phyloP scores from a whole-genome alignment of 805 yeast genomes.

The Kodamaea leandrae region DNA sequence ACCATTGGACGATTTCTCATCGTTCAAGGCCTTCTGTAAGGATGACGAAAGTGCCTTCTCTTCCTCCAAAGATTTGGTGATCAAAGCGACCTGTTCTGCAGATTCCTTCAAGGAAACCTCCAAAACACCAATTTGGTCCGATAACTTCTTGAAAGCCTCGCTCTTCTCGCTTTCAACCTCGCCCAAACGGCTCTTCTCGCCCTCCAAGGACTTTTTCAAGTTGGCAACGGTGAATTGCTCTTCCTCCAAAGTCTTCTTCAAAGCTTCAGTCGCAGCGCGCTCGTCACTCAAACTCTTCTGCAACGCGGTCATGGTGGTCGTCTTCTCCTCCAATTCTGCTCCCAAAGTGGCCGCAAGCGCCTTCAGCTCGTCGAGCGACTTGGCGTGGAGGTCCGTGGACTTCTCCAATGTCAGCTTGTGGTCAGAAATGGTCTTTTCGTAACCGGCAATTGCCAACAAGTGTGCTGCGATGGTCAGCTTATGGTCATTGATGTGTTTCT shows the following conservation, averaged over 20 bases:
- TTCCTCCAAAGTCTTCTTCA: not conserved
- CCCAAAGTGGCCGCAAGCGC: not conserved
- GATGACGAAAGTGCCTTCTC: no score
- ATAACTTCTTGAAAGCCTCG: not conserved
- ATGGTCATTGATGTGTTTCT: no score
- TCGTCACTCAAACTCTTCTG: not conserved
- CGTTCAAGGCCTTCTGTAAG: no score
- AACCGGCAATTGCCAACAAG: not conserved
- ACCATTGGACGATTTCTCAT: no score
- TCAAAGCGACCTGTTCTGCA: no score
- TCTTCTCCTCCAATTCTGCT: not conserved
- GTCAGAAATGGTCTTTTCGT: conserved; percentile 1
- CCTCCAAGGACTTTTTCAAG: not conserved
- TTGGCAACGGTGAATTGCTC: not conserved
- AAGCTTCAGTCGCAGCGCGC: not conserved
- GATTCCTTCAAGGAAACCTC: no score
- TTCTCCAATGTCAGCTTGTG: not conserved
- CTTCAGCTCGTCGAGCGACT: not conserved
- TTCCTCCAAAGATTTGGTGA: no score
- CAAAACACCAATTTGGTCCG: no score
- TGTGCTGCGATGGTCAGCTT: no score
- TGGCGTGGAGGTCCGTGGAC: not conserved
- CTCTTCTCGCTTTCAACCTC: no score
- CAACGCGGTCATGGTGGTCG: not conserved
- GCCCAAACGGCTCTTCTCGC: no score